Conservation (phyloP, 176 grass and related monocot species). For the Miscanthus lutarioriparius region DNA sequence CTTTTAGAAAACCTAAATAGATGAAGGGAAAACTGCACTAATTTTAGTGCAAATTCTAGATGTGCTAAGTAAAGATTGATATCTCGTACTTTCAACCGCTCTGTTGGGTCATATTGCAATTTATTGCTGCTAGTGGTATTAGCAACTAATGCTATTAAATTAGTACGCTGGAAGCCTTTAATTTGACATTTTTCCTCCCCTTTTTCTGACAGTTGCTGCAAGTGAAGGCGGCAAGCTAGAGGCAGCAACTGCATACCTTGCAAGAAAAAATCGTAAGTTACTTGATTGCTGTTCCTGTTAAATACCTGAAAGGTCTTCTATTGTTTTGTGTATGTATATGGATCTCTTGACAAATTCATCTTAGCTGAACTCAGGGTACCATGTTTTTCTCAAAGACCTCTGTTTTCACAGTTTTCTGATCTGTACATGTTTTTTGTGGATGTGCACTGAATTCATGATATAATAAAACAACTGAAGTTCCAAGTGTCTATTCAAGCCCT, state of each 20-base stretch:
- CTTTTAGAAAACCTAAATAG: background rate
- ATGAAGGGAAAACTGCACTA: background rate
- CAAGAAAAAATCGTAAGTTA: slow-evolving; percentile 77
- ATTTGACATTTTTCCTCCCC: slow-evolving; percentile 8
- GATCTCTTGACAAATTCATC: too few relatives aligned
- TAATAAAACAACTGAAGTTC: too few relatives aligned
- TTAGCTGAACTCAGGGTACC: too few relatives aligned
- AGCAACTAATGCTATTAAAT: background rate
- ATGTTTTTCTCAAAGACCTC: too few relatives aligned
- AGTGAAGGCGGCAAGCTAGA: slow-evolving; percentile 68
- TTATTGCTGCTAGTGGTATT: slow-evolving; percentile 10
- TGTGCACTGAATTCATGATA: too few relatives aligned
- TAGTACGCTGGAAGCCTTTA: background rate
- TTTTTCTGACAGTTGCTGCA: slow-evolving; percentile 59
- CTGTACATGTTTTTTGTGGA: too few relatives aligned
- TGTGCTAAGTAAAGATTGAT: background rate
- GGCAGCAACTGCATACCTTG: slow-evolving; percentile 80
- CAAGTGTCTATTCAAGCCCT: too few relatives aligned
- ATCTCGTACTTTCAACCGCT: background rate
- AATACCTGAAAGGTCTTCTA: background rate
- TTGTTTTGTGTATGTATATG: too few relatives aligned
- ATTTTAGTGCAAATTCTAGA: background rate
- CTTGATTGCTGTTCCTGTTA: background rate
- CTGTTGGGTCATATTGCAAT: background rate
- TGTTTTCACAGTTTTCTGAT: too few relatives aligned